Base-by-base conservation (phyloP, 176 grass and related monocot genomes). In the Oryza rufipogon region DNA sequence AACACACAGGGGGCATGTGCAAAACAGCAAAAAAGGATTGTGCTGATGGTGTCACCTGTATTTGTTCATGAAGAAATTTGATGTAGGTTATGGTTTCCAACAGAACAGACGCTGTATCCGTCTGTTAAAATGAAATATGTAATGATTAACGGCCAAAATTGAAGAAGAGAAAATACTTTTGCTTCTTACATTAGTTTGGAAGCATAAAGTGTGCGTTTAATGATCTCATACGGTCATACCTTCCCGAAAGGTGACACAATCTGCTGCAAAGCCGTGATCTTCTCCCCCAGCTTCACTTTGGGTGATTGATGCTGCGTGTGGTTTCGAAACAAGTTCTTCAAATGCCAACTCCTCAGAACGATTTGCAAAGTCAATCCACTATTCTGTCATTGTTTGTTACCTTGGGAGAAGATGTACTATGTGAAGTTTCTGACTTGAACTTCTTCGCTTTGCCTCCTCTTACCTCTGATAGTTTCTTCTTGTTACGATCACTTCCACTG, bases 191-290 rank as follows among this genome's bases (percentile, higher is more conserved):
- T 20, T 58, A 58, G 52, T 36, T 64, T 51, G 20, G 23, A 25
- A 45, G 15, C 5, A 75, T 34, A 70, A 61, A 1, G 2, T 11
- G 17, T 11, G 77, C 6, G 17, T 58, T 77, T 32, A 58, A 71
- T 12, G 48, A 80, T 58, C 72, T 20, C 47, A 66, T 26, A 26
- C 26, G 26, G 26, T 26, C 26, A 26, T 88, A 97, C 94, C 94
- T 97, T 97, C 73, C 94, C 94, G 20, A 94, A 97, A 10, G 89
- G 94, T 65, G 89, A 97, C 17, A 97, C 90, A 34, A 94, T 91
- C 84, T 97, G 91, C 85, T 97, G 94, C 63, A 94, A 66, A 39
- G 85, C 83, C 42, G 83, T 87, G 81, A 97, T 89, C 79, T 94
- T 97, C 67, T 94, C 94, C 32, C 82, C 81, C 76, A 90, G 45